These are phyloP conservation scores for Pseudopyrenochaeta lycopersici DNA, from an alignment of 2,329 filamentous ascomycete genomes.

Conservation along the genomic window DNA sequence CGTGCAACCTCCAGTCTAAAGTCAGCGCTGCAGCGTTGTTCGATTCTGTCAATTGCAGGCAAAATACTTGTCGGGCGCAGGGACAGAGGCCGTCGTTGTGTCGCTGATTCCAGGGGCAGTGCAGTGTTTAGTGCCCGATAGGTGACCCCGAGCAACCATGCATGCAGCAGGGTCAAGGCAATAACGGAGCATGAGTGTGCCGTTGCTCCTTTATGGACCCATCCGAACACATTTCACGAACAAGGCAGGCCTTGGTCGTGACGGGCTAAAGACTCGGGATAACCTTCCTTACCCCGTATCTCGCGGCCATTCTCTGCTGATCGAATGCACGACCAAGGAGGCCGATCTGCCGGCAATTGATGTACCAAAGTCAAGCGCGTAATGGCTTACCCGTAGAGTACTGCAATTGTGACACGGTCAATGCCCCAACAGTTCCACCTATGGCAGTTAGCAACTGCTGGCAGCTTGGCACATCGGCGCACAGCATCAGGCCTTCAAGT, in stretches of 20 bases:
- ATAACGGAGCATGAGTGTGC: not conserved
- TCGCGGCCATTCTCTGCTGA: slow-evolving; percentile 11
- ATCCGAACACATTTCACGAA: slow-evolving; percentile 7
- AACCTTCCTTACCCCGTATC: slow-evolving; percentile 11
- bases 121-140: slow-evolving; percentile 4
- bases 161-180: slow-evolving; percentile 1
- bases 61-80: slow-evolving; percentile 7
- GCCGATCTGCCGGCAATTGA: slow-evolving; percentile 18
- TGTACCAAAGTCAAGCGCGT: slow-evolving; percentile 16
- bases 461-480: slow-evolving; percentile 33
- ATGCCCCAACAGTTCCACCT: slow-evolving; percentile 43
- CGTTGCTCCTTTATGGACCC: not conserved
- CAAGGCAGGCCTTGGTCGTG: not conserved
- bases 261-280: no score
- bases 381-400: slow-evolving; percentile 20
- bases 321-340: slow-evolving; percentile 6
- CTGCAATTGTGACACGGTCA: slow-evolving; percentile 33
- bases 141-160: slow-evolving; percentile 9
- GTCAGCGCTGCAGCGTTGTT: slow-evolving; percentile 3
- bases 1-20: slow-evolving; percentile 8
- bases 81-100: slow-evolving; percentile 2
- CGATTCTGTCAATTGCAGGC: slow-evolving; percentile 7
- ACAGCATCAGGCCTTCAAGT: slow-evolving; percentile 27
- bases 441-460: slow-evolving; percentile 27
- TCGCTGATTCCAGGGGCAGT: slow-evolving; percentile 11